Conservation (phyloP, 306 rosid genomes). For the Castanea crenata region DNA sequence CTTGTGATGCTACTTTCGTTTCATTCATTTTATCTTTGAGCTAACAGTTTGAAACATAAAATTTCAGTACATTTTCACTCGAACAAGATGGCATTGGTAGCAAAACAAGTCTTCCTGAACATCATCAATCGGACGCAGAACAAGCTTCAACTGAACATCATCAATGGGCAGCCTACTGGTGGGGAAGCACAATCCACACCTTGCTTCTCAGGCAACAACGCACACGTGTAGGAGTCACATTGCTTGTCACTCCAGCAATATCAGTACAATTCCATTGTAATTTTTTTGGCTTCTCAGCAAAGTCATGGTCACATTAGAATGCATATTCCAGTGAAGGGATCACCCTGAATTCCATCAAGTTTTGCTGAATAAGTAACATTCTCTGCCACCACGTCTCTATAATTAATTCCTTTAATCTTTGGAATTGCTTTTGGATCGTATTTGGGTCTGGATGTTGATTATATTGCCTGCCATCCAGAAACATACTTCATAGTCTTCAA, state of each 20-base stretch:
- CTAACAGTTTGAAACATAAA: too few species aligned
- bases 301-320: conserved; percentile 41
- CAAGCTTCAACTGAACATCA: conserved; percentile 45
- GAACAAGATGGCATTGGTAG: too few species aligned
- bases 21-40: too few species aligned
- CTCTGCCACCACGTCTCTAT: conserved; percentile 44
- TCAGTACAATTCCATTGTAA: conserved; percentile 65
- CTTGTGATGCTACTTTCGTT: too few species aligned
- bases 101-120: too few species aligned
- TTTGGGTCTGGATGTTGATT: conserved; percentile 44
- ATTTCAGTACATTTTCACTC: too few species aligned
- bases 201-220: conserved; percentile 37
- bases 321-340: conserved; percentile 60
- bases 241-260: conserved; percentile 49
- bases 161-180: conserved; percentile 53
- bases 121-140: not conserved
- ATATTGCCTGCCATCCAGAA: conserved; percentile 64
- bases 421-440: conserved; percentile 69
- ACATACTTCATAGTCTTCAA: conserved; percentile 61
- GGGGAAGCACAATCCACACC: conserved; percentile 47
- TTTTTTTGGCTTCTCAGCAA: conserved; percentile 24
- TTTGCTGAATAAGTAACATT: conserved; percentile 47
- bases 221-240: conserved; percentile 55
- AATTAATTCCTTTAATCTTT: conserved; percentile 42
- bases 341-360: conserved; percentile 49